Evolutionary conservation across 148 eudicot genomes (phyloP), one percentile per base, ranked within the genome.

Genomic region (Rhododendron henanense): DNA sequence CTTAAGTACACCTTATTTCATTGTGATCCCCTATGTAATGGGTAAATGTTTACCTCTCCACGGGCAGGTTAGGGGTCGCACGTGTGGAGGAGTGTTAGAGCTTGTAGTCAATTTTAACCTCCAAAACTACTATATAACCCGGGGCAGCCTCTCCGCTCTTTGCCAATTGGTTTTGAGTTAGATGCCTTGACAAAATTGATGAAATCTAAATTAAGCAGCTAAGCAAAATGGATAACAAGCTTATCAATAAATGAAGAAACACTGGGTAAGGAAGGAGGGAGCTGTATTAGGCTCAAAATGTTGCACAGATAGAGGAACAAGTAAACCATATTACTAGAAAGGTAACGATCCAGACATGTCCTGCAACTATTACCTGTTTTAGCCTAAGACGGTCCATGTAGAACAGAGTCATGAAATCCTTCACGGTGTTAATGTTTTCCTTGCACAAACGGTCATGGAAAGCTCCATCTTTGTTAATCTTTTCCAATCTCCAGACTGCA

Each of bases 311-410:
- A 44, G 23, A 16, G 81, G 14, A 47, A 21, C 81, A 47, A 79
- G 19, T 48, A 25, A 14, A 45, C 16, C 53, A 78, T 78, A 45
- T n/a, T 11, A 78, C 81, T 21, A 16, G 51, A 10, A 65, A 35
- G 37, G 35, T 13, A 83, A 51, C 37, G n/a, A 63, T 74, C 9
- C 9, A 28, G 84, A 33, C 35, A 76, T 73, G 44, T 48, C 83
- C 16, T 4, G 35, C 35, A 79, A 44, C 35, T 76, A 91, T 92
- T 93, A 96, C 98, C 78, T 89, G 50, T 82, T 94, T 87, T 84
- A 96, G 95, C 81, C 90, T 89, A 48, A 87, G 81, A 85, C 94
- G 95, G 82, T 96, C 90, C 31, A 92, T 87, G 90, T 90, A 85
- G 79, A 91, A 93, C 84, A 90, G 89, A 83, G 90, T 91, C 83